Base-by-base conservation (phyloP, 2,329 filamentous ascomycete species). In the Colletotrichum tamarilloi region DNA sequence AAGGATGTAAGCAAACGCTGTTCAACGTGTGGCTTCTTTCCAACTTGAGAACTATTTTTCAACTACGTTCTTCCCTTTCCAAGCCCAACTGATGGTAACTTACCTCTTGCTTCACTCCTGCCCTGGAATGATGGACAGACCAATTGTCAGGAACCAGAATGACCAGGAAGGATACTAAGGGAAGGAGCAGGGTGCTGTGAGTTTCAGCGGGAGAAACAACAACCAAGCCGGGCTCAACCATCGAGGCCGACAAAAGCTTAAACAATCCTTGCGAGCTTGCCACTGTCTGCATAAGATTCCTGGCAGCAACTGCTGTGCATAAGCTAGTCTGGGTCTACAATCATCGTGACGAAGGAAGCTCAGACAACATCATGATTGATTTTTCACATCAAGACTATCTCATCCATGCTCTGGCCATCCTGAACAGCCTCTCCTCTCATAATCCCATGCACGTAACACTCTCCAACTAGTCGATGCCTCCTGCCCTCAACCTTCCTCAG, bases 361-460 rank as follows among this genome's bases (percentile, higher is more conserved):
- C 32, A 5, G 55, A 57, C 16, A 5, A 57, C 2, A 12, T 35
- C 6, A n/a, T n/a, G 3, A 5, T 35, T 16, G n/a, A 8, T 2
- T 1, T 7, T 1, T 24, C 6, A 59, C 6, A 59, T 46, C 42
- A 59, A 4, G 26, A 24, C 12, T 9, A 59, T 12, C 6, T 42
- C 11, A 4, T 38, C 3, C 57, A 59, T 22, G 11, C 30, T 38
- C 5, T 26, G 4, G 5, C 9, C 5, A 16, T 59, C 1, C 16
- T 74, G 66, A 68, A 81, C 73, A 3, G 76, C 78, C 72, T 83
- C 81, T 1, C 81, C 81, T 38, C 79, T 75, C 82, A 84, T 83
- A 62, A 83, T 67, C 1, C 82, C 82, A 68, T 82, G 81, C 3
- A 82, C 79, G 69, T 83, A 84, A 46, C 82, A 83, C 72, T 84